Conservation (phyloP, 352 stramenopile genomes). For the Phytophthora hybrid region DNA sequence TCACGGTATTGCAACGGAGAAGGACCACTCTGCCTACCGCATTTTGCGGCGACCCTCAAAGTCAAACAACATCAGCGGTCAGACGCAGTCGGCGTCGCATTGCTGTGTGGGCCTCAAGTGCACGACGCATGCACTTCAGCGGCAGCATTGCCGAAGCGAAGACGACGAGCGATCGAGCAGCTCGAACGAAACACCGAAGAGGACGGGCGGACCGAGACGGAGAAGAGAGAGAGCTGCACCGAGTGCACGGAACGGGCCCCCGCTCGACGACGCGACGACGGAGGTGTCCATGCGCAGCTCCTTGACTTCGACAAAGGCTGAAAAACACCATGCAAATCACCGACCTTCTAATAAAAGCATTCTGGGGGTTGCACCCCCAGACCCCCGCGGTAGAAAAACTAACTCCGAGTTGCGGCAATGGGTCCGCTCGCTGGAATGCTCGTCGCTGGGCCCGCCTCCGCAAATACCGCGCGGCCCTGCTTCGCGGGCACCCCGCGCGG, state of each 20-base stretch:
- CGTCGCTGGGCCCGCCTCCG: too few species aligned
- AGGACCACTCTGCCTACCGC: slow-evolving; percentile 2
- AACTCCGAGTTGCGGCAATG: too few species aligned
- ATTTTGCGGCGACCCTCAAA: not conserved
- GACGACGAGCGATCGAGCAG: not conserved
- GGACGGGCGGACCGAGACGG: slow-evolving; percentile 14
- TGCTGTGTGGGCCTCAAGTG: slow-evolving; percentile 2
- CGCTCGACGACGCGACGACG: slow-evolving; percentile 29
- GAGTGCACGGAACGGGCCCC: slow-evolving; percentile 15
- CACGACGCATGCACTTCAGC: not conserved
- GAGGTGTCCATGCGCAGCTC: not conserved
- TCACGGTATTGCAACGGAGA: not conserved
- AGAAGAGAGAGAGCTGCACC: slow-evolving; percentile 26
- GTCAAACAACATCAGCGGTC: too few species aligned
- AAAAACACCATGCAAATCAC: too few species aligned
- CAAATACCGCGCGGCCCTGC: too few species aligned
- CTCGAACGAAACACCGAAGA: slow-evolving; percentile 31
- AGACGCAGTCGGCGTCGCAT: too few species aligned
- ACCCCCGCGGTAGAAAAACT: too few species aligned
- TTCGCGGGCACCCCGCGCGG: too few species aligned
- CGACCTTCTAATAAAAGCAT: too few species aligned
- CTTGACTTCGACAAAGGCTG: too few species aligned
- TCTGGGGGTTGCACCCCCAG: too few species aligned
- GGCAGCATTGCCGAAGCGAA: not conserved
- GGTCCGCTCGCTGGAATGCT: too few species aligned